Base-by-base conservation (phyloP, 352 stramenopile species). In the Pythium volutum region DNA sequence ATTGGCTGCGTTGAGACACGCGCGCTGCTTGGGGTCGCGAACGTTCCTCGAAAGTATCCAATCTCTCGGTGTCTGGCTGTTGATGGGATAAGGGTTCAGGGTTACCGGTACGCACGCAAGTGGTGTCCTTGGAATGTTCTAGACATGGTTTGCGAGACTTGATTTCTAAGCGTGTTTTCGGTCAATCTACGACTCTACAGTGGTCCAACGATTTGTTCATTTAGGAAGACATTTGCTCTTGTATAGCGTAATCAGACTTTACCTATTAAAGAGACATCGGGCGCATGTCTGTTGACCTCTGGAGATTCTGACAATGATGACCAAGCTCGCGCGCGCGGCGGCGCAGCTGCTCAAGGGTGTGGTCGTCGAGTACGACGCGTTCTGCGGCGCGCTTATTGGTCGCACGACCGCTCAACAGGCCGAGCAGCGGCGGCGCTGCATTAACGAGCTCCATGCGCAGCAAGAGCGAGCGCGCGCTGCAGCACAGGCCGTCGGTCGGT, bases 321-420 rank as follows among this genome's bases (percentile, higher is more conserved):
- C 76, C 75, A 91, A 89, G 70, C 73, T 91, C 38, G 81, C 81
- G n/a, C 79, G 79, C 58, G 79, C 81, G 0, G 79, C 81, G 23
- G 50, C 70, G 47, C 82, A 86, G 70, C 74, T 87, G 67, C 74
- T 91, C 69, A 91, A 89, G 67, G 82, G 66, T 56, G 76, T 91
- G 23, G 67, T 91, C 48, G 60, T 91, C 69, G 82, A 89, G 70
- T 91, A 89, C 59, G 82, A 91, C 51, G 82, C 86, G 55, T 65
- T 91, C 41, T 91, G 80, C 69, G 79, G 77, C 67, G 88, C 82
- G 41, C 68, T 88, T 42, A 59, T 91, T 49, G 81, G 79, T 1
- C 71, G 59, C 55, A 55, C 55, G 5, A 58, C 58, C 3, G 57
- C 61, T 0, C 68, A 80, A 47, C 70, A 84, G 42, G 69, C 62